A percentile compares a stretch with the other conserved stretches of the same genome.
Conservation (phyloP, 306 rosid species). For the Gynostemma pentaphyllum region DNA sequence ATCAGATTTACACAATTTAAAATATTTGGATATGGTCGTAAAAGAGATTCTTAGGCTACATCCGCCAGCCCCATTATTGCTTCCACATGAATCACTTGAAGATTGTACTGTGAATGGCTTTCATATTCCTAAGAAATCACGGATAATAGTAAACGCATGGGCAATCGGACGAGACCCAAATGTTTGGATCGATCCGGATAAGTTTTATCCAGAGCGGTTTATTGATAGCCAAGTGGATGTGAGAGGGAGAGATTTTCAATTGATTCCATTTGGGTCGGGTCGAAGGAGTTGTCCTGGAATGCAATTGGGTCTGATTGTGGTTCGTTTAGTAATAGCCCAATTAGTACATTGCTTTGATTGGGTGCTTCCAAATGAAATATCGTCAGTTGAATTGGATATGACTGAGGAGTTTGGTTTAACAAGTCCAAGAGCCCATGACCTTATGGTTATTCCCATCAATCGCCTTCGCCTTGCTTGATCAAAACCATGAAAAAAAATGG, state of each 20-base stretch:
- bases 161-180: background rate
- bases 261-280: background rate
- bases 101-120: background rate
- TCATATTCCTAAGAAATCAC: background rate
- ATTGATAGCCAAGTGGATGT: background rate
- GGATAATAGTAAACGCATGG: background rate
- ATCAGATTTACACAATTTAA: background rate
- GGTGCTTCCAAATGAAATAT: background rate
- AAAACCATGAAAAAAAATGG: no score
- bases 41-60: background rate
- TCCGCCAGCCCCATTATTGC: background rate
- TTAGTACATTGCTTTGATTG: background rate
- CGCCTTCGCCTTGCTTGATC: no score
- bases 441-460: background rate
- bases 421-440: background rate
- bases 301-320: background rate
- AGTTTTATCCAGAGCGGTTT: background rate
- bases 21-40: background rate
- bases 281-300: background rate
- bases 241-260: background rate
- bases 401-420: background rate
- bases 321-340: background rate
- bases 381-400: background rate
- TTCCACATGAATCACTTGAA: background rate
- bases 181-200: background rate